Base-by-base conservation (phyloP, 768 basidiomycete species). In the Scleroderma bovista region DNA sequence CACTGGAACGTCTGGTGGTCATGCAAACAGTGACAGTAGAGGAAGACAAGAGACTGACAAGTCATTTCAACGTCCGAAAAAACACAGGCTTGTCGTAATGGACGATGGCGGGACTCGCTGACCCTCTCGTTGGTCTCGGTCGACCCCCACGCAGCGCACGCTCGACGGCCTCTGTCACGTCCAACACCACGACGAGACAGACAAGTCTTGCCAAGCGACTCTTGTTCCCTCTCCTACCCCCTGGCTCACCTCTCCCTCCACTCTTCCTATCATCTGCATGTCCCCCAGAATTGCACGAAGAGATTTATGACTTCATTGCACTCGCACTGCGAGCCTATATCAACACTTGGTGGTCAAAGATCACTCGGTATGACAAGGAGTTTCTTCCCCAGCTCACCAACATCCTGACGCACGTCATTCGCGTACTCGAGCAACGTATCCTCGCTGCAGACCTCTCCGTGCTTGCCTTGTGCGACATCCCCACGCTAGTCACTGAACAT, bases 331-430 rank as follows among this genome's bases (percentile, higher is more conserved):
- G 90, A 31, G 88, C 88, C 6, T 86, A 76, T 59, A 80, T 93
- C 33, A 79, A 81, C 42, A 84, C 87, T 2, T 93, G 90, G 91
- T 93, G 90, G 87, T 75, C 85, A 29, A 88, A 81, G 59, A 75
- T 93, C 47, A 80, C 89, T 1, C 78, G 86, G 51, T 88, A 88
- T 54, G 90, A 93, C 77, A 88, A 80, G 60, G 84, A 89, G 48
- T 77, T 93, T 50, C 77, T 91, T 23, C 84, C 87, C 20, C 79
- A 86, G 54, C 79, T 91, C 44, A 75, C 83, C 1, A 65, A 62
- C 33, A 72, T 88, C 57, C 67, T 89, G 51, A 70, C 75, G 5
- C 69, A 73, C 55, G 75, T 89, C 60, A 57, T 85, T 10, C 81
- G 75, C 53, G 68, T 68, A 3, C 71, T 94, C 38, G 84, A 91